phyloP scores from a whole-genome alignment of 805 yeast genomes.

The Saccharomycopsis vini region DNA sequence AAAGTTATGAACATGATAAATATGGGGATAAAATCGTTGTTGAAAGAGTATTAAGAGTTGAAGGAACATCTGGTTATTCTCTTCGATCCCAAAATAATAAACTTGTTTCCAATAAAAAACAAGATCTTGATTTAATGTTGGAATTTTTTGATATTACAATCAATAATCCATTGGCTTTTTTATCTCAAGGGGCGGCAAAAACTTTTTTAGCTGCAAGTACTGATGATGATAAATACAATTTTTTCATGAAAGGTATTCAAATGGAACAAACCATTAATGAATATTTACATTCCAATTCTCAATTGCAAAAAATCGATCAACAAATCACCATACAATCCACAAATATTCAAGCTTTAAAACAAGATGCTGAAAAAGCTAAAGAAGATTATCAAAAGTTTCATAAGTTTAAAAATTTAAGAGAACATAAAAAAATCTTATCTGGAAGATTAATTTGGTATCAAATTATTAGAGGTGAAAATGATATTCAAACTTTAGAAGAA shows the following conservation, averaged over 20 bases:
- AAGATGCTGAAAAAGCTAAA: conserved; percentile 35
- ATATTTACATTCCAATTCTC: conserved; percentile 33
- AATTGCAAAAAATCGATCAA: conserved; percentile 29
- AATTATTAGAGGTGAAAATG: conserved; percentile 25
- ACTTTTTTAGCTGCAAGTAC: conserved; percentile 75
- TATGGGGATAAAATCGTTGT: conserved; percentile 65
- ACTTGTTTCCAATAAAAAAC: conserved; percentile 50
- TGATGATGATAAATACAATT: conserved; percentile 60
- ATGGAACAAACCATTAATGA: conserved; percentile 57
- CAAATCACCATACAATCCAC: conserved; percentile 33
- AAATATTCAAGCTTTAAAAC: conserved; percentile 31
- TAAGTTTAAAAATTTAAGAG: conserved; percentile 33
- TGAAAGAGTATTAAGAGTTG: conserved; percentile 54
- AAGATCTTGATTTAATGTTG: conserved; percentile 58
- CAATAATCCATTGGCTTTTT: conserved; percentile 83
- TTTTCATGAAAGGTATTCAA: conserved; percentile 74
- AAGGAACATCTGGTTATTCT: conserved; percentile 43
- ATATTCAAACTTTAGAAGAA: conserved; percentile 22
- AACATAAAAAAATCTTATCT: conserved; percentile 31
- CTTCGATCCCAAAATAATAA: conserved; percentile 43
- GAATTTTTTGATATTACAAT: conserved; percentile 68
- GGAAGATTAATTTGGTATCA: conserved; percentile 46
- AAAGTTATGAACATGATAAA: conserved; percentile 51
- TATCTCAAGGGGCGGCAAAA: conserved; percentile 91
- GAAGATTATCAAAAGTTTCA: conserved; percentile 31